Percentiles rank a stretch among this genome's conserved stretches.
These are phyloP conservation scores for Cardiospermum halicacabum DNA, from an alignment of 345 rosid species.

Conservation along the genomic window DNA sequence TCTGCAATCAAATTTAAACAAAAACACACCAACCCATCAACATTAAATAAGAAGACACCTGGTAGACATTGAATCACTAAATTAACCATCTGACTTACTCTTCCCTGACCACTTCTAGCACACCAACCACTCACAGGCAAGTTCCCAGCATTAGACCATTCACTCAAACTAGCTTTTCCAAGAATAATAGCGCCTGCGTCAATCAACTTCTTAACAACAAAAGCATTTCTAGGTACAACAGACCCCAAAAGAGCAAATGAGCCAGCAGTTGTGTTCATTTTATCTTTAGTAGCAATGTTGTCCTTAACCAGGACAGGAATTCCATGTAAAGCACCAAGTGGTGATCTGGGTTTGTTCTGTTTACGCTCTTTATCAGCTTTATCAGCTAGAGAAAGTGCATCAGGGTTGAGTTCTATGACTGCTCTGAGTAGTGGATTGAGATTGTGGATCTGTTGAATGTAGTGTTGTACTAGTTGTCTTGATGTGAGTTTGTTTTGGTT, in stretches of 20 bases:
- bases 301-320: conserved; percentile 45
- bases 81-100: no score
- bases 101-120: conserved; percentile 31
- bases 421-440: conserved; percentile 7
- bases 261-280: conserved; percentile 28
- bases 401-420: conserved; percentile 15
- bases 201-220: conserved; percentile 34
- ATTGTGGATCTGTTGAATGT: conserved; percentile 1
- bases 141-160: conserved; percentile 16
- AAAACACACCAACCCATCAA: neutral
- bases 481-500: conserved; percentile 25
- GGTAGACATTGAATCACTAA: no score
- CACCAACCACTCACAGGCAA: conserved; percentile 35
- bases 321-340: conserved; percentile 27
- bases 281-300: conserved; percentile 24
- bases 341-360: neutral
- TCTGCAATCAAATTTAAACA: conserved; percentile 14
- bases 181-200: conserved; percentile 34
- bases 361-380: conserved; percentile 9
- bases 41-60: neutral
- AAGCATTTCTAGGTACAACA: conserved; percentile 27
- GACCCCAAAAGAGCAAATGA: conserved; percentile 38
- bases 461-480: conserved; percentile 14
- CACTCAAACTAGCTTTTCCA: conserved; percentile 34
- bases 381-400: conserved; percentile 10